Base-by-base conservation (phyloP, 768 basidiomycete species). In the Cystofilobasidium macerans region DNA sequence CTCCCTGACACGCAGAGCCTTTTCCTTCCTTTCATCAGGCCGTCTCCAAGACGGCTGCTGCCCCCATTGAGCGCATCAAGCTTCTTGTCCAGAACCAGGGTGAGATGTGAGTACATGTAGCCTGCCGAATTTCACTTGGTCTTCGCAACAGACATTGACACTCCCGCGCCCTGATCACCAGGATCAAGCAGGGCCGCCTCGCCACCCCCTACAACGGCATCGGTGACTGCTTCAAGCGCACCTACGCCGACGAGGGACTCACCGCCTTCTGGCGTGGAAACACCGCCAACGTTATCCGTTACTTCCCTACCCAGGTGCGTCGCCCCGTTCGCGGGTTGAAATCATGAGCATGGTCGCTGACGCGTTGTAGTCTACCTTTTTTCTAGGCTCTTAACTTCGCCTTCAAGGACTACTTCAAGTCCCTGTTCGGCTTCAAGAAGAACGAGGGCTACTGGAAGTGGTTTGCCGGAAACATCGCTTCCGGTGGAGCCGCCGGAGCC, bases 231-330 rank as follows among this genome's bases (percentile, higher is more conserved):
- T 95, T 95, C 77, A 45, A 71, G 69, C 89, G 95, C 71, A 97
- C 93, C 67, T 94, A 93, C 83, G 80, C 78, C 71, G 94, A 97
- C 20, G 95, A 99, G 82, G 95, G 95, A 78, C 80, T 95, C 61
- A 82, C 91, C 69, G 88, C 95, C 26, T 82, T 99, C 75, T 98
- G 95, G 95, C 82, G 95, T 81, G 95, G 95, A 79, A 99, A 99
- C 86, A 98, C 94, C 67, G 94, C 95, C 84, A 99, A 99, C 81
- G 95, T 99, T 80, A 95, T 99, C 81, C 93, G 95, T 78, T 99
- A 99, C 88, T 99, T 99, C 91, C 95, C 95, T 61, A 99, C 95
- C 65, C 94, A 99, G 79, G 57, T 58, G 8, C 35, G 33, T 58
- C 40, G 26, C 14, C 3, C 16, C 28, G 32, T 26, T 8, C 35